Evolutionary conservation across 2,329 filamentous ascomycete genomes (phyloP).

Genomic region (Diaporthe batatas): DNA sequence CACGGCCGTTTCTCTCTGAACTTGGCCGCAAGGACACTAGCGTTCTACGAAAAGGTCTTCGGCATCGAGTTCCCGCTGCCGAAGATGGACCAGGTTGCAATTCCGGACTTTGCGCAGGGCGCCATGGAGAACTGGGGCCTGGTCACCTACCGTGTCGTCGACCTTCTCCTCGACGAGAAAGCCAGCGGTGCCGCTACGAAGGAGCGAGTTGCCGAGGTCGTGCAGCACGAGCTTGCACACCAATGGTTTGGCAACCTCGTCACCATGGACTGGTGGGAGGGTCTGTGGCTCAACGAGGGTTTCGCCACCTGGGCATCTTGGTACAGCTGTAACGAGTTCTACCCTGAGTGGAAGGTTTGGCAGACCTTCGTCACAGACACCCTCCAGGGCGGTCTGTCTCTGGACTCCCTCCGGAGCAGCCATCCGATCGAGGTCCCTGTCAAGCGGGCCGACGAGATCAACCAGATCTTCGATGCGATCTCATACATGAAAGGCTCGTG

Average conservation of each 20-base stretch:
- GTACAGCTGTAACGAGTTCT: constrained; percentile 94
- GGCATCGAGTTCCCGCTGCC: constrained; percentile 87
- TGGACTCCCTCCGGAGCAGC: constrained; percentile 93
- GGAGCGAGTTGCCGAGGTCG: constrained; percentile 93
- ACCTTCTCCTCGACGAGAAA: constrained; percentile 92
- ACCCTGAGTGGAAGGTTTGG: constrained; percentile 99
- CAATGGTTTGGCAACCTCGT: constrained; percentile 95
- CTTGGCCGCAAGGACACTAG: constrained; percentile 88
- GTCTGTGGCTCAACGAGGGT: constrained; percentile 90
- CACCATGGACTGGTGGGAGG: constrained; percentile 96
- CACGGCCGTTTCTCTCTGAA: constrained; percentile 92
- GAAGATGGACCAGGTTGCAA: constrained; percentile 97
- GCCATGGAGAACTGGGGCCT: constrained; percentile 99
- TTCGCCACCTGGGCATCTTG: constrained; percentile 89
- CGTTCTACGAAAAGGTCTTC: constrained; percentile 96
- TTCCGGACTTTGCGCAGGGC: constrained; percentile 94
- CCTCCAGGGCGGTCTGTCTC: constrained; percentile 85
- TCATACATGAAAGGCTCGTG: constrained; percentile 98
- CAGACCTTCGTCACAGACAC: constrained; percentile 94
- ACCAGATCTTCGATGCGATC: constrained; percentile 98
- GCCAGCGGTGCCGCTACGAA: constrained; percentile 89
- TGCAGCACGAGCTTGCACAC: constrained; percentile 95
- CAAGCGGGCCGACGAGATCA: constrained; percentile 94
- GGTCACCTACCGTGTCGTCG: constrained; percentile 93
- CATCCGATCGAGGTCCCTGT: constrained; percentile 97